Base-by-base conservation (phyloP, 2,329 filamentous ascomycete species). In the Ambrosiella cleistominuta region DNA sequence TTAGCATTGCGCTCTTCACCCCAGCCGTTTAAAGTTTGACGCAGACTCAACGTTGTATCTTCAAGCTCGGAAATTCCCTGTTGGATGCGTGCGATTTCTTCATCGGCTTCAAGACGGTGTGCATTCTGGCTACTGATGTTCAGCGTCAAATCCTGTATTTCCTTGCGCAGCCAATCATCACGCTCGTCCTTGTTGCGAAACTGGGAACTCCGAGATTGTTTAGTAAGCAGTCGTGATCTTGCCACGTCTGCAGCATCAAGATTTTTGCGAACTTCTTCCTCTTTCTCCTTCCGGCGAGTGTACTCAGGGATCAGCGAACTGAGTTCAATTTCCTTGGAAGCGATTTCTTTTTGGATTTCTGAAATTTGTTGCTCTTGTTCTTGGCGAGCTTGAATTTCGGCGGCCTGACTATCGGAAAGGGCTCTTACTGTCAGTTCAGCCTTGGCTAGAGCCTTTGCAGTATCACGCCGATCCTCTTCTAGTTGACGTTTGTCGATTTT, bases 121-220 rank as follows among this genome's bases (percentile, higher is more conserved):
- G 87, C 86, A 67, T 90, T 93, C 64, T 94, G 85, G 13, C 81
- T 83, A 40, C 83, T 84, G 37, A 95, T 74, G 4, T 86, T 85
- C 40, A 80, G 74, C 63, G 88, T 85, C 57, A 90, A 80, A 40
- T 94, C 86, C 50, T 86, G 76, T 58, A 97, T 87, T 69, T 96
- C 86, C 62, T 81, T 78, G 61, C 81, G 81, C 54, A 98, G 74
- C 75, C 81, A 96, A 40, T 81, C 79, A 68, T 98, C 91, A 49
- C 94, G 83, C 67, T 97, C 88, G 7, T 80, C 79, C 72, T 95
- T 95, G 68, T 82, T 94, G 66, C 79, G 85, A 70, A 95, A 98
- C 62, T 88, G 85, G 15, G 86, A 85, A 63, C 86, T 89, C 51
- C 91, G 84, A 49, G 85, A 88, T 70, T 98, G 91, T 69, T 98